Evolutionary conservation across 768 basidiomycete genomes (phyloP).

Genomic region (Porphyrellus cyaneotinctus): DNA sequence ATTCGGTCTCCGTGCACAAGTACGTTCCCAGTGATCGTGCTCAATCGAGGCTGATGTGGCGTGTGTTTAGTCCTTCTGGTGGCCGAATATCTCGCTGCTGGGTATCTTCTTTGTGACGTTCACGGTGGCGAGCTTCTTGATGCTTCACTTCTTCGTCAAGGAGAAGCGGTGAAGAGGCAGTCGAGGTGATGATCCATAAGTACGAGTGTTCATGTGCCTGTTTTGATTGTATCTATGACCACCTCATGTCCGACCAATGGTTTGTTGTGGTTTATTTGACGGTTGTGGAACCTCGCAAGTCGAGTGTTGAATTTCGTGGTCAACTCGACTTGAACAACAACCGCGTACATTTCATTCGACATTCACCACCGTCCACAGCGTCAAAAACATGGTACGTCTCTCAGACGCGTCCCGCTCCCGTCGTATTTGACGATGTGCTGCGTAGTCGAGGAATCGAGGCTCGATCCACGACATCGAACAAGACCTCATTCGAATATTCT

Average conservation of each 20-base stretch:
- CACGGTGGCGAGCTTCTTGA: slow-evolving; percentile 71
- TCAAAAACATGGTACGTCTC: slow-evolving; percentile 24
- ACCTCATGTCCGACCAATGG: no score
- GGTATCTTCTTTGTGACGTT: slow-evolving; percentile 84
- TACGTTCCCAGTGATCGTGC: slow-evolving; percentile 17
- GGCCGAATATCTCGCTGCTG: slow-evolving; percentile 88
- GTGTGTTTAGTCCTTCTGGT: slow-evolving; percentile 85
- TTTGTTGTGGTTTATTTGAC: slow-evolving; percentile 22
- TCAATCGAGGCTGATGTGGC: slow-evolving; percentile 6
- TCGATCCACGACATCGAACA: slow-evolving; percentile 69
- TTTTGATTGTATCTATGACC: background rate
- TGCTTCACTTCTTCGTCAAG: slow-evolving; percentile 84
- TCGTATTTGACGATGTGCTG: background rate
- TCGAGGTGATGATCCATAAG: slow-evolving; percentile 1
- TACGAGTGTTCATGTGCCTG: background rate
- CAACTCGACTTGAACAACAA: slow-evolving; percentile 5
- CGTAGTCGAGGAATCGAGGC: slow-evolving; percentile 52
- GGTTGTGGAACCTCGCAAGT: slow-evolving; percentile 9
- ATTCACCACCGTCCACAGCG: slow-evolving; percentile 2
- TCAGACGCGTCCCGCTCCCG: slow-evolving; percentile 7
- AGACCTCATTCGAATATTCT: slow-evolving; percentile 64
- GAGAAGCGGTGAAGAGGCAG: slow-evolving; percentile 46
- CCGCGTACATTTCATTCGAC: slow-evolving; percentile 4
- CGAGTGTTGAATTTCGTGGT: slow-evolving; percentile 2
- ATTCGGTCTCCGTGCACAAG: slow-evolving; percentile 90